Evolutionary conservation across 306 rosid species (phyloP), one percentile per base, ranked within the genome.

Genomic region (Boehmeria nivea): DNA sequence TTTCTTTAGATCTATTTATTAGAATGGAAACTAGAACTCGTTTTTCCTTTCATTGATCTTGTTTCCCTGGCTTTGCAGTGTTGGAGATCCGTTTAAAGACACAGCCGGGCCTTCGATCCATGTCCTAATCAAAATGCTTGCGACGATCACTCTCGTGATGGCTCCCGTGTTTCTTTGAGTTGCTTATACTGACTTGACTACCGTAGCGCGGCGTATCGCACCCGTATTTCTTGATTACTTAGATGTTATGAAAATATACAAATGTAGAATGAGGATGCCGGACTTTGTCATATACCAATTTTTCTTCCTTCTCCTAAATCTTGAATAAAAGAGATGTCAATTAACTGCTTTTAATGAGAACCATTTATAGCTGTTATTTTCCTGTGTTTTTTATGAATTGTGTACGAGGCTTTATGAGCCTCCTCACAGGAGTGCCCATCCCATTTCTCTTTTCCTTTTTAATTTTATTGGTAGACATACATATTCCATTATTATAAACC

Each of bases 41-140:
- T 39, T 42, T 8, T 31, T 45, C 23, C 6, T 14, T 21, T 60
- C 13, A 21, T 8, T 45, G 28, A 8, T 69, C 28, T 34, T 16
- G 12, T 19, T 11, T 28, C n/a, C 43, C 0, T 70, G 19, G 56
- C 68, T 25, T 46, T 48, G 83, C 86, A 91, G 99, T 16, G 96
- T 91, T 72, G 96, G 99, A 54, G 99, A 91, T 53, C 99, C 96
- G 15, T 91, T 91, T 78, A 91, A 91, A 77, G 99, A 91, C 83
- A 91, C 99, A 20, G 96, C 96, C 6, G 99, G 99, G 68, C 99
- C 99, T 66, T 91, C 96, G 20, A 66, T 91, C 60, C 99, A 91
- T 60, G 99, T 91, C 16, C 96, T 91, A 37, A 91, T 91, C 40
- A 91, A 91, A 80, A 82, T 91, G 99, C 99, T 91, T 21, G 81